phyloP scores from a whole-genome alignment of 257 asterid genomes.

The Jacaranda mimosifolia region DNA sequence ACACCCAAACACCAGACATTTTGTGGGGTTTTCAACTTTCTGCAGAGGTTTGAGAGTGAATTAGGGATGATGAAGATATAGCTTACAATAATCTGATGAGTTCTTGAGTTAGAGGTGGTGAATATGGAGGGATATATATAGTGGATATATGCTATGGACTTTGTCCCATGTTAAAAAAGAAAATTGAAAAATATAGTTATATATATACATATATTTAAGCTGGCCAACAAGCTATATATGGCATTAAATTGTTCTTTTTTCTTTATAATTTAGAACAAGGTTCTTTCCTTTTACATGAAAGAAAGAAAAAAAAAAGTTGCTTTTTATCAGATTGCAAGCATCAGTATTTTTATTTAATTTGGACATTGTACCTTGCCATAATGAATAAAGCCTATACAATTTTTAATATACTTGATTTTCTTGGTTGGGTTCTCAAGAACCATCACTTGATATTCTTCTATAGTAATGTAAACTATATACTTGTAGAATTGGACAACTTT shows the following conservation, averaged over 20 bases:
- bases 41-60: neutral
- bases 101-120: slow-evolving; percentile 30
- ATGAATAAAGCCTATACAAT: slow-evolving; percentile 39
- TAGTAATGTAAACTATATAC: neutral
- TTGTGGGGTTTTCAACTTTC: neutral
- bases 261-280: slow-evolving; percentile 47
- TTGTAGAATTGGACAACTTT: slow-evolving; percentile 9
- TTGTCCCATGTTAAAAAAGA: neutral
- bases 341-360: slow-evolving; percentile 22
- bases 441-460: slow-evolving; percentile 41
- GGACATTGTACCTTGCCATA: slow-evolving; percentile 4
- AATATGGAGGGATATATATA: slow-evolving; percentile 38
- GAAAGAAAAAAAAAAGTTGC: slow-evolving; percentile 24
- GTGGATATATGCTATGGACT: slow-evolving; percentile 34
- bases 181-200: neutral
- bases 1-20: slow-evolving; percentile 72
- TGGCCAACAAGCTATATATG: slow-evolving; percentile 11
- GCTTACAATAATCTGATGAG: neutral
- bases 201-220: no score
- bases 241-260: slow-evolving; percentile 35
- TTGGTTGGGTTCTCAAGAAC: slow-evolving; percentile 54
- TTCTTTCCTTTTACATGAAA: slow-evolving; percentile 42
- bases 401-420: slow-evolving; percentile 39
- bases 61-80: neutral
- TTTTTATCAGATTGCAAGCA: slow-evolving; percentile 43